A percentile compares a stretch with the other conserved stretches of the same genome.
phyloP scores from a whole-genome alignment of 2,329 filamentous ascomycete genomes.

The Didymella segeticola region DNA sequence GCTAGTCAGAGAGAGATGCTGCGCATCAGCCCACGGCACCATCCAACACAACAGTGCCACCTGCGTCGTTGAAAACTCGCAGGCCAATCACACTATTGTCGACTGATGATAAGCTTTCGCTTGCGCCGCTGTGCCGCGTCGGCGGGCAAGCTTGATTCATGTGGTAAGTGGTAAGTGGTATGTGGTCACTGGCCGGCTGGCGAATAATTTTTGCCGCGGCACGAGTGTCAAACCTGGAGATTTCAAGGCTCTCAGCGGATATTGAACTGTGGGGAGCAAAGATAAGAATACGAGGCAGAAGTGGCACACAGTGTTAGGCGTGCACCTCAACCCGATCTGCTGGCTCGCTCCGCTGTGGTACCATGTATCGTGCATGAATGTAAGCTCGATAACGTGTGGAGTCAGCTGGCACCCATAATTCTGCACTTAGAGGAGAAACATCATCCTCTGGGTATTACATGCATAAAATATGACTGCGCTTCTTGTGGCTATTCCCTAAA shows the following conservation, averaged over 20 bases:
- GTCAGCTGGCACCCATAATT: no score
- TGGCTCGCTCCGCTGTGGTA: not conserved
- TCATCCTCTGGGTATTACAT: not conserved
- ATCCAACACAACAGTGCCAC: not conserved
- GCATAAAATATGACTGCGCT: not conserved
- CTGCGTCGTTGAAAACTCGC: not conserved
- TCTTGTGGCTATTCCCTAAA: constrained; percentile 1
- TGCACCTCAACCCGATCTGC: not conserved
- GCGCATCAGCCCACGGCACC: not conserved
- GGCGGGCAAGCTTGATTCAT: constrained; percentile 8
- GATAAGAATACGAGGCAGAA: constrained; percentile 15
- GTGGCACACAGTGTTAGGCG: not conserved
- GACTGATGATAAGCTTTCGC: constrained; percentile 12
- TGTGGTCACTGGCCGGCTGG: constrained; percentile 4
- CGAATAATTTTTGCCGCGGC: not conserved
- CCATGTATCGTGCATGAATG: not conserved
- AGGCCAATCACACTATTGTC: not conserved
- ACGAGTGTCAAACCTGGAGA: constrained; percentile 1
- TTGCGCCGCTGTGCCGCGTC: constrained; percentile 13
- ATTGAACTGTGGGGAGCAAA: constrained; percentile 8
- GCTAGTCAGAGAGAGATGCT: not conserved
- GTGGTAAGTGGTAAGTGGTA: not conserved
- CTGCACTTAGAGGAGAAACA: no score
- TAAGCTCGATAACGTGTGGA: no score
- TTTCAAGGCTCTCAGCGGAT: not conserved